A percentile compares a stretch with the other conserved stretches of the same genome.
Evolutionary conservation across 2,329 filamentous ascomycete species (phyloP).

Genomic region (Xenoacremonium recifei): DNA sequence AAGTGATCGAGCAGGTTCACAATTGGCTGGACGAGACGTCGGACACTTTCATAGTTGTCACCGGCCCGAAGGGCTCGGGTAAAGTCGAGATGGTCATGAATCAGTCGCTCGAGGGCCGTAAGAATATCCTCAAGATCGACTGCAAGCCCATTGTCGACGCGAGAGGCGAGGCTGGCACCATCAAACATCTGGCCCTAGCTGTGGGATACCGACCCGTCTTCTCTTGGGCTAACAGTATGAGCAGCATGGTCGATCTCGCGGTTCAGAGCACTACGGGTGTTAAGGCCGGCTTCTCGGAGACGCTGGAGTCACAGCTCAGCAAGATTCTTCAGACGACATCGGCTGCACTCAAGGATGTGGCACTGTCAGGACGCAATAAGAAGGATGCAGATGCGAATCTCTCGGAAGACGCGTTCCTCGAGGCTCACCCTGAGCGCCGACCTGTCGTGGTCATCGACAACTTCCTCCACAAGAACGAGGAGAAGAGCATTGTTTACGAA

Average conservation of each 20-base stretch:
- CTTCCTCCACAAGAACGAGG: constrained; percentile 77
- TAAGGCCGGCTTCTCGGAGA: constrained; percentile 93
- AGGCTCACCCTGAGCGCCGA: constrained; percentile 80
- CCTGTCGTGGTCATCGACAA: constrained; percentile 90
- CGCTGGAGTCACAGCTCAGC: constrained; percentile 79
- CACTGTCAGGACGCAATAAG: constrained; percentile 67
- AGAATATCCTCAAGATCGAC: constrained; percentile 81
- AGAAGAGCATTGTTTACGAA: constrained; percentile 65
- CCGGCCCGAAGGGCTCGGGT: constrained; percentile 87
- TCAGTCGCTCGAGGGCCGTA: constrained; percentile 73
- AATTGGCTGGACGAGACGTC: constrained; percentile 85
- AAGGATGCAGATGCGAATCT: constrained; percentile 71
- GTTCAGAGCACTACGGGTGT: constrained; percentile 92
- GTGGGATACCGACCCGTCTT: constrained; percentile 94
- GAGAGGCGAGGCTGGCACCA: constrained; percentile 81
- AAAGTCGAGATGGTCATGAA: constrained; percentile 87
- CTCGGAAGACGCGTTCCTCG: constrained; percentile 82
- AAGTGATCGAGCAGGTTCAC: constrained; percentile 77
- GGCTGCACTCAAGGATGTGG: constrained; percentile 74
- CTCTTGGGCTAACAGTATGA: constrained; percentile 93
- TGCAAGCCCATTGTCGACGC: constrained; percentile 93
- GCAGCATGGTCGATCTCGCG: constrained; percentile 87
- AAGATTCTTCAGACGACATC: constrained; percentile 89
- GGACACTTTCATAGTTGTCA: constrained; percentile 90
- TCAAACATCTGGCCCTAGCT: constrained; percentile 74